A percentile compares a stretch with the other conserved stretches of the same genome.
Evolutionary conservation across 768 basidiomycete genomes (phyloP).

Genomic region (Mycena albidolilacea): DNA sequence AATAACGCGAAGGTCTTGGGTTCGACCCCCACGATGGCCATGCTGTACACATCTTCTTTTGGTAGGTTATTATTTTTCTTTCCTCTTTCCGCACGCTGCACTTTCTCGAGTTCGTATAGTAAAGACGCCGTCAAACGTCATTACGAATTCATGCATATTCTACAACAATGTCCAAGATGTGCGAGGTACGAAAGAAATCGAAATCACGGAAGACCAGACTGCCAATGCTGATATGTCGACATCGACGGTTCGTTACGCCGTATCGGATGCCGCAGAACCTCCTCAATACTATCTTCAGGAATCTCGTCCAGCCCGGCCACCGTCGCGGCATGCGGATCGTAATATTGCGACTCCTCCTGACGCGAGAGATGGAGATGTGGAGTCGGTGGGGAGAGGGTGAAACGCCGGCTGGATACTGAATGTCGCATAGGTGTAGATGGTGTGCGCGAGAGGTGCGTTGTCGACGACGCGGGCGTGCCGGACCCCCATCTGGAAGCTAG

Average conservation of each 20-base stretch:
- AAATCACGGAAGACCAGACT: slow-evolving; percentile 21
- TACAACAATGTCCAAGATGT: slow-evolving; percentile 20
- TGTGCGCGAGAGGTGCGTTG: not conserved
- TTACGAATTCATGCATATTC: not conserved
- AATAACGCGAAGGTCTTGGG: slow-evolving; percentile 55
- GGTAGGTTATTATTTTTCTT: too few relatives aligned
- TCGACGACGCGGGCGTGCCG: slow-evolving; percentile 12
- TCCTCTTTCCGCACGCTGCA: too few relatives aligned
- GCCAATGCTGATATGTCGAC: slow-evolving; percentile 22
- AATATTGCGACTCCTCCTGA: slow-evolving; percentile 29
- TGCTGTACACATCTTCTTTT: too few relatives aligned
- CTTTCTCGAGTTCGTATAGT: too few relatives aligned
- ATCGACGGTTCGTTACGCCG: slow-evolving; percentile 24
- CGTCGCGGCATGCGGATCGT: slow-evolving; percentile 29
- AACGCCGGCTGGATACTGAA: not conserved
- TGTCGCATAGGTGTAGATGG: not conserved
- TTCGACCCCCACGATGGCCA: slow-evolving; percentile 3
- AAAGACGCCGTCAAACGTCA: too few relatives aligned
- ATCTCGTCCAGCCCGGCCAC: slow-evolving; percentile 15
- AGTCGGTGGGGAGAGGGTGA: not conserved
- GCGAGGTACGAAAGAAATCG: not conserved
- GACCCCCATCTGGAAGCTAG: slow-evolving; percentile 30
- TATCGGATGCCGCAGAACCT: slow-evolving; percentile 36
- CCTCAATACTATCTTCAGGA: slow-evolving; percentile 28
- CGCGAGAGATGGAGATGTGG: slow-evolving; percentile 22